A percentile compares a stretch with the other conserved stretches of the same genome.
Conservation (phyloP, 2,329 filamentous ascomycete species). For the Fusarium sp. region DNA sequence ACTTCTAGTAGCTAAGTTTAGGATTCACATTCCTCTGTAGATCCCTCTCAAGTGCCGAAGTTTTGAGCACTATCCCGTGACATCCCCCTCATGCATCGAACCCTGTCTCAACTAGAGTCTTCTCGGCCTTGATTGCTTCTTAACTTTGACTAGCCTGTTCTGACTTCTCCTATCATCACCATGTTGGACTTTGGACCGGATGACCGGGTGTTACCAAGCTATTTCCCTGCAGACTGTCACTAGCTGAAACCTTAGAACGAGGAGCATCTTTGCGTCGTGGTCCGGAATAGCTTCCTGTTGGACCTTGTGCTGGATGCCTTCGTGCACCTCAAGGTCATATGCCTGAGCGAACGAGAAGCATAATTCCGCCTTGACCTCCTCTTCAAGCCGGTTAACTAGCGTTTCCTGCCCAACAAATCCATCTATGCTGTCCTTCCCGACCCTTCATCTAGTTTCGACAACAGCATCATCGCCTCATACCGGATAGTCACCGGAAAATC, state of each 20-base stretch:
- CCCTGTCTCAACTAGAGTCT: slow-evolving; percentile 10
- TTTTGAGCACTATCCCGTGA: slow-evolving; percentile 36
- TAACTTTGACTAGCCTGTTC: not conserved
- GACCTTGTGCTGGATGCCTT: slow-evolving; percentile 7
- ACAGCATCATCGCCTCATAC: not conserved
- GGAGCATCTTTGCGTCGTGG: slow-evolving; percentile 3
- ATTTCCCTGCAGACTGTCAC: not conserved
- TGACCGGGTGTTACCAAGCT: slow-evolving; percentile 13
- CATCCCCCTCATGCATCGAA: slow-evolving; percentile 31
- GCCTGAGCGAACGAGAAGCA: slow-evolving; percentile 3
- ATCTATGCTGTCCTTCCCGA: not conserved
- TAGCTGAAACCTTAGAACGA: slow-evolving; percentile 25
- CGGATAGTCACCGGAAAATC: slow-evolving; percentile 2
- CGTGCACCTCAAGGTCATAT: slow-evolving; percentile 1
- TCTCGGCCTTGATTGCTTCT: slow-evolving; percentile 1
- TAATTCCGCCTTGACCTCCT: not conserved
- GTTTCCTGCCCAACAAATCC: not conserved
- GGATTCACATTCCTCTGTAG: slow-evolving; percentile 18
- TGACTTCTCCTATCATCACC: slow-evolving; percentile 12
- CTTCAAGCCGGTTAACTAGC: not conserved
- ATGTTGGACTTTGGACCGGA: slow-evolving; percentile 8
- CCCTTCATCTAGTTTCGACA: not conserved
- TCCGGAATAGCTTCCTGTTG: slow-evolving; percentile 34
- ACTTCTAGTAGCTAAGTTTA: not conserved
- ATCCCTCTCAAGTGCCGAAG: slow-evolving; percentile 21